Percentiles rank a stretch among this genome's conserved stretches.
Evolutionary conservation across 78 protist species (phyloP).

Genomic region (Dictyostelium firmibasis): DNA sequence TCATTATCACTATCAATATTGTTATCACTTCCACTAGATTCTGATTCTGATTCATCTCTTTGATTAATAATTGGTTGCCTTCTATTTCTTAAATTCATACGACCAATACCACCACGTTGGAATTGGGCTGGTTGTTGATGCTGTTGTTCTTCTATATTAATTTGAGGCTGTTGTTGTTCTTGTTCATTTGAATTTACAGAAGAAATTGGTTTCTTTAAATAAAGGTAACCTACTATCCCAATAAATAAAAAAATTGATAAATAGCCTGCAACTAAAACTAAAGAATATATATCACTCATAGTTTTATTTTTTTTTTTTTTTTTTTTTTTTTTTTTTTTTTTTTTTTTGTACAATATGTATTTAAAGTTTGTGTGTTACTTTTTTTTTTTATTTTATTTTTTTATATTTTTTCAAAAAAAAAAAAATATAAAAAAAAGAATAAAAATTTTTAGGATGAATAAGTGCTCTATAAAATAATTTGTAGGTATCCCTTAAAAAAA

Average conservation of each 20-base stretch:
- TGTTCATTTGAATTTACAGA: not conserved
- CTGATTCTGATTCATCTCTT: not conserved
- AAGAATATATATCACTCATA: not conserved
- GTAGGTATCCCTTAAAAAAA: no score
- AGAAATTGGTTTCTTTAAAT: not conserved
- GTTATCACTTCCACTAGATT: not conserved
- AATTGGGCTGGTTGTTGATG: not conserved
- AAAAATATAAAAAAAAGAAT: no score
- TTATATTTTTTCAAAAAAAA: no score
- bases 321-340: no score
- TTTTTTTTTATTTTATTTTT: no score
- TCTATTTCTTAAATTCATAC: conserved; percentile 76
- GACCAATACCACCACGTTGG: conserved; percentile 33
- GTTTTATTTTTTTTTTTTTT: not conserved
- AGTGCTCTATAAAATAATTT: no score
- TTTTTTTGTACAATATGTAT: no score
- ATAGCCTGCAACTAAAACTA: not conserved
- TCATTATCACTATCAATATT: not conserved
- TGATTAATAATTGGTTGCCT: not conserved
- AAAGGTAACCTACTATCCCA: not conserved
- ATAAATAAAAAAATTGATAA: not conserved
- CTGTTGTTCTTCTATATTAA: not conserved
- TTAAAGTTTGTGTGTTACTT: no score
- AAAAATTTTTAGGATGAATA: no score
- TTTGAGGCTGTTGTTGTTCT: not conserved